These are phyloP conservation scores for Centella asiatica DNA, from an alignment of 129 eudicot genomes.

Conservation along the genomic window DNA sequence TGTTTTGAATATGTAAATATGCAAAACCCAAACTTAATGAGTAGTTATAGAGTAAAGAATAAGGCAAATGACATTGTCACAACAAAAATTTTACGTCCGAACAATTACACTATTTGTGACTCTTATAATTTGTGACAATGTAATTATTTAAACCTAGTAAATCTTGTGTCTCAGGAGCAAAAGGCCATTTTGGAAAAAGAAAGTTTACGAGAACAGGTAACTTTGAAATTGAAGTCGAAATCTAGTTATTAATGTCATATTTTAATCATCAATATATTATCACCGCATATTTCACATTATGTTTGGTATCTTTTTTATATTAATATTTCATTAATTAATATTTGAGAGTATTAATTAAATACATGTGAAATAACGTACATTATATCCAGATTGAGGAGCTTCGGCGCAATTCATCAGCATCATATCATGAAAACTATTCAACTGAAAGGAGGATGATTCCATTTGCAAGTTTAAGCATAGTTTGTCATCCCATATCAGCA, in stretches of 20 bases:
- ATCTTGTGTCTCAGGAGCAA: conserved; percentile 36
- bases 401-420: conserved; percentile 17
- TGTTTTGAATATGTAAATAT: no score
- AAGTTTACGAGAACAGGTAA: conserved; percentile 61
- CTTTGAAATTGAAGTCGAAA: not conserved
- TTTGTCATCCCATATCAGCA: conserved; percentile 25
- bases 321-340: no score
- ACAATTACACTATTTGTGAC: no score
- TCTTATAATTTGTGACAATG: not conserved
- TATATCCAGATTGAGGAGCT: conserved; percentile 46
- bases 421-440: conserved; percentile 20
- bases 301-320: not conserved
- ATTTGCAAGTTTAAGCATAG: conserved; percentile 27
- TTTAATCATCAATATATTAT: not conserved
- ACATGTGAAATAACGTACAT: no score
- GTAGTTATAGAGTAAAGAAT: no score
- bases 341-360: no score
- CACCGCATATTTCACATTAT: not conserved
- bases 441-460: conserved; percentile 31
- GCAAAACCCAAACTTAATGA: no score
- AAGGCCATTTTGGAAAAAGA: conserved; percentile 52
- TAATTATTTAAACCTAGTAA: not conserved
- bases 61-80: no score
- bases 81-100: no score
- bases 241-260: not conserved